These are phyloP conservation scores for Limonium bicolor DNA, from an alignment of 148 eudicot genomes.

Conservation along the genomic window DNA sequence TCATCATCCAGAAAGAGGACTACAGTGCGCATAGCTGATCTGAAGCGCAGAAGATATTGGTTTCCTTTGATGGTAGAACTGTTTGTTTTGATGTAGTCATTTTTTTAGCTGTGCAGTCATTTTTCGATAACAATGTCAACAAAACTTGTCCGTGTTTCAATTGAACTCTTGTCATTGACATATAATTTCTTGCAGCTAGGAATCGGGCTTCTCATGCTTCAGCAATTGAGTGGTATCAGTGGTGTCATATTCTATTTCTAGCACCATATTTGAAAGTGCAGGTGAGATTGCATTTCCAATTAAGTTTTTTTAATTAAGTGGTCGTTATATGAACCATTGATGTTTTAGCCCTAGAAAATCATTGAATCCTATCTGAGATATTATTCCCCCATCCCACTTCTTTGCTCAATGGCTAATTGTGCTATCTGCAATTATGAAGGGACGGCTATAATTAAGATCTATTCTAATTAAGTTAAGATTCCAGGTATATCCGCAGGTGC, in stretches of 20 bases:
- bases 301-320: background rate
- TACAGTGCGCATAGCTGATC: slow-evolving; percentile 46
- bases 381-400: too few relatives aligned
- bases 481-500: slow-evolving; percentile 63
- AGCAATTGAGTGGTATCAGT: slow-evolving; percentile 83
- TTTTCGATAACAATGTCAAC: too few relatives aligned
- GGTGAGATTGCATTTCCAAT: too few relatives aligned
- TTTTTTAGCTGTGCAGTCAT: too few relatives aligned
- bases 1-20: slow-evolving; percentile 45
- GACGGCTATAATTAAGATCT: background rate
- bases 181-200: slow-evolving; percentile 52
- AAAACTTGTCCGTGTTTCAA: too few relatives aligned
- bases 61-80: slow-evolving; percentile 75
- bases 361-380: too few relatives aligned
- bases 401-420: background rate
- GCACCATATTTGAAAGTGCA: slow-evolving; percentile 62
- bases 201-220: slow-evolving; percentile 67
- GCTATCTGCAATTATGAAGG: background rate
- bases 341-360: too few relatives aligned
- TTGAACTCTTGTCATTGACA: too few relatives aligned
- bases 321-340: background rate
- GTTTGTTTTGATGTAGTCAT: slow-evolving; percentile 9
- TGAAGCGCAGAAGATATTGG: slow-evolving; percentile 57
- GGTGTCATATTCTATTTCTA: slow-evolving; percentile 81
- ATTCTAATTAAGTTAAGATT: background rate